A percentile compares a stretch with the other conserved stretches of the same genome.
phyloP scores from a whole-genome alignment of 2,329 filamentous ascomycete genomes.

The Beauveria bassiana region DNA sequence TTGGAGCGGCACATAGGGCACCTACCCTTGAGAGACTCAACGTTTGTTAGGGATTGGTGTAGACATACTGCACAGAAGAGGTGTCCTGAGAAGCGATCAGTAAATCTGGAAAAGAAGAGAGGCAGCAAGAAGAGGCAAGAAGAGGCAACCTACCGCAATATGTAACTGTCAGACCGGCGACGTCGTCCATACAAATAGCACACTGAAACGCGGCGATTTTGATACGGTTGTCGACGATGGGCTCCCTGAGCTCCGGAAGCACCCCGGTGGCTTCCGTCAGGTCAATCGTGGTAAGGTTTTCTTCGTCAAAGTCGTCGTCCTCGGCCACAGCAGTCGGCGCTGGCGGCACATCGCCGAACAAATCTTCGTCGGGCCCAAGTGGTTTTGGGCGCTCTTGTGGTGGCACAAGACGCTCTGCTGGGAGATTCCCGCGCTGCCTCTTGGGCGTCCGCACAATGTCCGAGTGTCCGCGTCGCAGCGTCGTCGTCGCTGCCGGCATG shows the following conservation, averaged over 20 bases:
- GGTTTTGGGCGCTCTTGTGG: neutral
- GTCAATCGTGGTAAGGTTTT: constrained; percentile 25
- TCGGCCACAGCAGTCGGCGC: constrained; percentile 13
- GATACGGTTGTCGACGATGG: constrained; percentile 39
- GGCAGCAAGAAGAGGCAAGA: neutral
- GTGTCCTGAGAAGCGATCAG: constrained; percentile 40
- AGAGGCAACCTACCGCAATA: constrained; percentile 51
- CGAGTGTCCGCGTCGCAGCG: neutral
- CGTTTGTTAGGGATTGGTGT: constrained; percentile 47
- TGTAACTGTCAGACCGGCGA: constrained; percentile 50
- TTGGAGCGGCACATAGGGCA: constrained; percentile 59
- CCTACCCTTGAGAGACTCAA: constrained; percentile 46
- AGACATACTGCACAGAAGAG: constrained; percentile 58
- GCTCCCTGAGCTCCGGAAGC: constrained; percentile 35
- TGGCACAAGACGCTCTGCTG: neutral
- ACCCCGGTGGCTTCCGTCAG: constrained; percentile 33
- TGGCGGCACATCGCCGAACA: constrained; percentile 20
- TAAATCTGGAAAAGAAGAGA: neutral
- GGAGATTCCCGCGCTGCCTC: constrained; percentile 18
- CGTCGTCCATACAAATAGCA: constrained; percentile 60
- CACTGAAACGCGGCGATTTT: constrained; percentile 54
- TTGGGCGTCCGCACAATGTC: constrained; percentile 16
- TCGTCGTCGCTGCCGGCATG: constrained; percentile 18
- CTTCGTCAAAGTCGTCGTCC: constrained; percentile 3
- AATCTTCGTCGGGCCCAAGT: constrained; percentile 17